Evolutionary conservation across 2,329 filamentous ascomycete genomes (phyloP).

Genomic region (Alternaria alternata): DNA sequence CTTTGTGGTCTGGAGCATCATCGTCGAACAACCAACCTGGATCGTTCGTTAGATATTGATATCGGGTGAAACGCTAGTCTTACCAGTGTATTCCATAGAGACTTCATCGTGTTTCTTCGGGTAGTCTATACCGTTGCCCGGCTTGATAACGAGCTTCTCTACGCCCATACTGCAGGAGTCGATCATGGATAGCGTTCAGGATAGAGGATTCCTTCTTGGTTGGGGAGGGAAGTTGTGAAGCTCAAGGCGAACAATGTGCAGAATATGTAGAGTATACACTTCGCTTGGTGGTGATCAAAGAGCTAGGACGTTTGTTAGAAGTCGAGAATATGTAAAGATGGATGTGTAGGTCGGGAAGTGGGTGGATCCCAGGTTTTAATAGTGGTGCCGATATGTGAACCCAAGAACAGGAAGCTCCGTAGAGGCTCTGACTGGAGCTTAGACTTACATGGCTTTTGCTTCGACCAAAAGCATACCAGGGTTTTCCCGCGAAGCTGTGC

Average conservation of each 20-base stretch:
- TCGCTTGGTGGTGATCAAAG: background rate
- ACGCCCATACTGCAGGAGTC: constrained; percentile 61
- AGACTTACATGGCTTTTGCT: constrained; percentile 29
- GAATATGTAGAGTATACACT: background rate
- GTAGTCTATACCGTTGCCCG: constrained; percentile 68
- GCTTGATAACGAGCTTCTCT: constrained; percentile 68
- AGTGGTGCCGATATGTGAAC: constrained; percentile 20
- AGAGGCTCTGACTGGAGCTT: constrained; percentile 34
- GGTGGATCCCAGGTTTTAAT: constrained; percentile 33
- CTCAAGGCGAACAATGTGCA: background rate
- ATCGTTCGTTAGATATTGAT: constrained; percentile 19
- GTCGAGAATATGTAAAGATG: constrained; percentile 3
- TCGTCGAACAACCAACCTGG: constrained; percentile 76
- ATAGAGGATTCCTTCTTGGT: background rate
- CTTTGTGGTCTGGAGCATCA: constrained; percentile 67
- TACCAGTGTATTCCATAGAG: constrained; percentile 85
- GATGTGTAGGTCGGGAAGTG: constrained; percentile 12
- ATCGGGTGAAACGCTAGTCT: background rate
- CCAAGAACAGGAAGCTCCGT: constrained; percentile 38
- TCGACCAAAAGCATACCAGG: constrained; percentile 27
- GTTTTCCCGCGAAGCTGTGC: constrained; percentile 34
- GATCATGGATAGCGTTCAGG: constrained; percentile 3
- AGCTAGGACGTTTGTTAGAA: background rate
- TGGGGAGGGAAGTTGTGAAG: background rate
- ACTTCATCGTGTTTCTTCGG: constrained; percentile 76